Evolutionary conservation across 2,329 filamentous ascomycete species (phyloP).

Genomic region (Colletotrichum salicis): DNA sequence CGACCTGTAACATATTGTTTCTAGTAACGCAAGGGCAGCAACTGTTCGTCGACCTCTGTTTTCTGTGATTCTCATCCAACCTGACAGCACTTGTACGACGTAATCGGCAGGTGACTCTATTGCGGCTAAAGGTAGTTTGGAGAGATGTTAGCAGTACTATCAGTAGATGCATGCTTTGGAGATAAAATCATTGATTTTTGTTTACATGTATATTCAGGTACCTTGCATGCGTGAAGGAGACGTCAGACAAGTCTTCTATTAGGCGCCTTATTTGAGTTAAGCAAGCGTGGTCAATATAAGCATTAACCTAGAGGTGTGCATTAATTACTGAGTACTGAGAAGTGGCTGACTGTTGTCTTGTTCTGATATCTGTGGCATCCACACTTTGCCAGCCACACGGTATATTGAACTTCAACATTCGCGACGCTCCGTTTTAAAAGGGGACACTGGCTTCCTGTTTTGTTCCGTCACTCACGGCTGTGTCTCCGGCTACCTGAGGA

Average conservation of each 20-base stretch:
- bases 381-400: not conserved
- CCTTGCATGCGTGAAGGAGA: no score
- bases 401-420: not conserved
- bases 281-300: no score
- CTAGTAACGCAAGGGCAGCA: conserved; percentile 6
- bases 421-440: not conserved
- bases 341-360: not conserved
- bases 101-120: not conserved
- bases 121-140: not conserved
- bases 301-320: no score
- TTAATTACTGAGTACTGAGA: not conserved
- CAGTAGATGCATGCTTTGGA: no score
- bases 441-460: not conserved
- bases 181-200: no score
- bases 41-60: not conserved
- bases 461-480: not conserved
- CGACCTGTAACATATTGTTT: conserved; percentile 11
- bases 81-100: no score
- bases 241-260: no score
- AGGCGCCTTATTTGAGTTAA: no score
- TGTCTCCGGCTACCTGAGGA: not conserved
- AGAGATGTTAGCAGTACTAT: not conserved
- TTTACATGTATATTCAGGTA: no score
- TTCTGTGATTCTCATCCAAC: not conserved
- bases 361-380: not conserved